phyloP scores from a whole-genome alignment of 176 grass and related monocot species.

The Chloris gayana region DNA sequence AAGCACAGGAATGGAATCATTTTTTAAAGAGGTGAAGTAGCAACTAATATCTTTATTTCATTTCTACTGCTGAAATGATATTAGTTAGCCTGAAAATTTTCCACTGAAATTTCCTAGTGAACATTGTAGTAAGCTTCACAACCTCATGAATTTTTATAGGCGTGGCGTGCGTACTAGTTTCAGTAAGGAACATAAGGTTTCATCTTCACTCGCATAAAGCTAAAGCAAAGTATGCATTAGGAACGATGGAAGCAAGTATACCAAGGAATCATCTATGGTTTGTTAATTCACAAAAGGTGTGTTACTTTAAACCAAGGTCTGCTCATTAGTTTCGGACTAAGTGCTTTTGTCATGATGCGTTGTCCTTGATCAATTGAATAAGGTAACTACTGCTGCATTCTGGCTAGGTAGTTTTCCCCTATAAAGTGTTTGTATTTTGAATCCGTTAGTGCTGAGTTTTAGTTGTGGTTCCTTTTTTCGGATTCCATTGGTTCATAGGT shows the following conservation, averaged over 20 bases:
- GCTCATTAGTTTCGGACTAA: slow-evolving; percentile 3
- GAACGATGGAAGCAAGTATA: background rate
- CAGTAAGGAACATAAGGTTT: slow-evolving; percentile 8
- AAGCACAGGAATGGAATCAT: slow-evolving; percentile 13
- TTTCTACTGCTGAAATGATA: slow-evolving; percentile 35
- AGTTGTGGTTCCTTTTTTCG: background rate
- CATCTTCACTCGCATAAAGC: slow-evolving; percentile 29
- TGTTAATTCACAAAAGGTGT: slow-evolving; percentile 46
- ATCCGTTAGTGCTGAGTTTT: background rate
- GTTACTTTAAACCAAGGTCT: slow-evolving; percentile 35
- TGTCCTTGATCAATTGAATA: slow-evolving; percentile 17
- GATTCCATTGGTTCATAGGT: background rate
- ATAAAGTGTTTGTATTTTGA: slow-evolving; percentile 3
- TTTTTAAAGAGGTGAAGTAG: background rate
- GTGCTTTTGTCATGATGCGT: slow-evolving; percentile 7
- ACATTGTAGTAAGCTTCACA: slow-evolving; percentile 23
- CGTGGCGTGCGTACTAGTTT: slow-evolving; percentile 33
- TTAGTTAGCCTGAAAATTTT: slow-evolving; percentile 37
- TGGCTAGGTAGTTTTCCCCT: background rate
- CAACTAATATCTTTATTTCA: slow-evolving; percentile 9
- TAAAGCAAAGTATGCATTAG: slow-evolving; percentile 29
- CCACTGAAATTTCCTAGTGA: slow-evolving; percentile 31
- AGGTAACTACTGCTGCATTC: background rate
- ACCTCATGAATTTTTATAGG: slow-evolving; percentile 28
- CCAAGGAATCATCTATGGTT: slow-evolving; percentile 26